These are phyloP conservation scores for Thymus mandschuricus DNA, from an alignment of 257 asterid genomes.

Conservation along the genomic window DNA sequence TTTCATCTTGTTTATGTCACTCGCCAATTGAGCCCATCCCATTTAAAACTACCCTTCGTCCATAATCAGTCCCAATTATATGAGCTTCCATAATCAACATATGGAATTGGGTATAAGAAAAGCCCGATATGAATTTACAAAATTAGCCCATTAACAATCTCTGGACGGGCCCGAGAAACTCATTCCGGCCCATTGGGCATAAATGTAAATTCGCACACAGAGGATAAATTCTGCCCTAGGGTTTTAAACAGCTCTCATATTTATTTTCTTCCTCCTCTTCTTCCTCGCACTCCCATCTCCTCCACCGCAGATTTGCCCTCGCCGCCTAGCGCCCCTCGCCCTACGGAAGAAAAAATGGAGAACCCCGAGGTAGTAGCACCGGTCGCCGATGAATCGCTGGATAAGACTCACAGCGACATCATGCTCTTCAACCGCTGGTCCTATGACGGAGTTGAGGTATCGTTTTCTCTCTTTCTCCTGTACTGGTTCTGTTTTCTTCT, in stretches of 20 bases:
- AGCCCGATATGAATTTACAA: neutral
- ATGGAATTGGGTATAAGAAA: no score
- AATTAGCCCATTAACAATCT: neutral
- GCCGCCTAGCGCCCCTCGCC: neutral
- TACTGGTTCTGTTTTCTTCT: neutral
- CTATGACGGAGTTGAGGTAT: slow-evolving; percentile 59
- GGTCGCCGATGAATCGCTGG: slow-evolving; percentile 7
- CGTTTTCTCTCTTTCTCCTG: neutral
- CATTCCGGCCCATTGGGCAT: neutral
- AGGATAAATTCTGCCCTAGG: slow-evolving; percentile 19
- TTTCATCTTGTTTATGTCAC: no score
- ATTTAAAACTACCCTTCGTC: no score
- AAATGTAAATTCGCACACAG: neutral
- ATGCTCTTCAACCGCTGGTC: slow-evolving; percentile 71
- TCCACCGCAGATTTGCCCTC: slow-evolving; percentile 15
- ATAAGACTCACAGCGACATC: slow-evolving; percentile 46
- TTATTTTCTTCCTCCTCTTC: slow-evolving; percentile 18
- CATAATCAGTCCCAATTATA: neutral
- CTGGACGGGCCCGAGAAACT: neutral
- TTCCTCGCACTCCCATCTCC: neutral
- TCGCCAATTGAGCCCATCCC: no score
- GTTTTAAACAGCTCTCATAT: slow-evolving; percentile 26
- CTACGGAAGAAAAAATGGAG: slow-evolving; percentile 31
- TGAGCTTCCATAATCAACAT: neutral
- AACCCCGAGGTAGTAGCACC: neutral